These are phyloP conservation scores for Panus rudis DNA, from an alignment of 768 basidiomycete species.

Conservation along the genomic window DNA sequence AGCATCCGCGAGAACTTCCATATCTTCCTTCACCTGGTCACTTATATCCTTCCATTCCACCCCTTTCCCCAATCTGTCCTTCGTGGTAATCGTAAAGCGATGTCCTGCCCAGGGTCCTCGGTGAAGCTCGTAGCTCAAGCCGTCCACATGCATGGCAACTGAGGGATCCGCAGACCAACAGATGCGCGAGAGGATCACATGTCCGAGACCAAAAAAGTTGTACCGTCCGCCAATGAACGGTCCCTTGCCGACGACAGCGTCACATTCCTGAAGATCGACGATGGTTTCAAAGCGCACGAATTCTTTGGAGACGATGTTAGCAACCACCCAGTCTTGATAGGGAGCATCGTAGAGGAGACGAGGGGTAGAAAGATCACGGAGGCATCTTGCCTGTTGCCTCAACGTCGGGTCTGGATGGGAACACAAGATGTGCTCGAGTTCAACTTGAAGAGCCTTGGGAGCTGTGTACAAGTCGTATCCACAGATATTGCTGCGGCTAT, in stretches of 20 bases:
- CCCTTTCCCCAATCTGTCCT: neutral
- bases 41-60: slow-evolving; percentile 4
- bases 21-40: neutral
- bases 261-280: neutral
- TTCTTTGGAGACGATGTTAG: no score
- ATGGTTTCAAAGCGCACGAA: no score
- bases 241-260: neutral
- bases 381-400: no score
- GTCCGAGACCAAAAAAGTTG: neutral
- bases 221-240: neutral
- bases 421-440: no score
- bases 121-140: neutral
- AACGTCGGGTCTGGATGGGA: no score
- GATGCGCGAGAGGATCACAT: slow-evolving; percentile 2
- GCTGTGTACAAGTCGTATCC: no score
- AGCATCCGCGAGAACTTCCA: neutral
- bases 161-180: slow-evolving; percentile 4
- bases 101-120: slow-evolving; percentile 7
- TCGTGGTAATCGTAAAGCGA: slow-evolving; percentile 1
- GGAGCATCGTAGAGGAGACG: no score
- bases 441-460: no score
- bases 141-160: neutral
- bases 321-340: no score
- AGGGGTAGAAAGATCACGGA: no score
- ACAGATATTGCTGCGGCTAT: no score